Evolutionary conservation across 1,284 basidiomycete genomes (phyloP), one percentile per base, ranked within the genome.

Genomic region (Cystobasidium pallidum): DNA sequence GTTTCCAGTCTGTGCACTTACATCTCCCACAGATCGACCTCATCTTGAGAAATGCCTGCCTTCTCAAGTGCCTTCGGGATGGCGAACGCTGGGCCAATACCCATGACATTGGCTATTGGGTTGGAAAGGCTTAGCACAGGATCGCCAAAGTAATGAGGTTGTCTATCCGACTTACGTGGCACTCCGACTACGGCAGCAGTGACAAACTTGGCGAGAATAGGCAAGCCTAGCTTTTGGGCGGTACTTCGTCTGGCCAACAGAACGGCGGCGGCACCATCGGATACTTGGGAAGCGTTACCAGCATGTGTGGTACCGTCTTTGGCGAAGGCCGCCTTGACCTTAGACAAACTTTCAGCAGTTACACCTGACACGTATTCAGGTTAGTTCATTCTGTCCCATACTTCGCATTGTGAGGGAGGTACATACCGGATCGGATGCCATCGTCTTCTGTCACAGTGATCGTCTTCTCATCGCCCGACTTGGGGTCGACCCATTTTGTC

Each of bases 221-320:
- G 92, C 45, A 99, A 86, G 52, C 91, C 90, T 75, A 95, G 88
- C 79, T 89, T 90, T 82, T 91, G 89, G 21, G 95, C 95, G 43
- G 89, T 86, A 32, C 89, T 91, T 70, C 95, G 88, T 74, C 92
- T 87, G 41, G 92, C 86, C 71, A 98, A 88, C 68, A 99, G 83
- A 61, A 98, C 94, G 0, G 94, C 94, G 59, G 94, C 93, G 26
- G 95, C 95, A 74, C 95, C 95, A 79, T 99, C 96, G n/a, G 92
- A 94, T 58, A 99, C 88, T 81, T 97, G 94, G 28, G 91, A 94
- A 24, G 64, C 62, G 24, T 74, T 71, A 30, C 85, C 86, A 58
- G 95, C 96, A 80, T 96, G 93, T 1, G 96, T 97, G 21, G 86
- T 83, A n/a, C 96, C 96, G 49, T 88, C 87, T 83, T 91, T 90